Conservation (phyloP, 306 rosid genomes). For the Quercus rubra region DNA sequence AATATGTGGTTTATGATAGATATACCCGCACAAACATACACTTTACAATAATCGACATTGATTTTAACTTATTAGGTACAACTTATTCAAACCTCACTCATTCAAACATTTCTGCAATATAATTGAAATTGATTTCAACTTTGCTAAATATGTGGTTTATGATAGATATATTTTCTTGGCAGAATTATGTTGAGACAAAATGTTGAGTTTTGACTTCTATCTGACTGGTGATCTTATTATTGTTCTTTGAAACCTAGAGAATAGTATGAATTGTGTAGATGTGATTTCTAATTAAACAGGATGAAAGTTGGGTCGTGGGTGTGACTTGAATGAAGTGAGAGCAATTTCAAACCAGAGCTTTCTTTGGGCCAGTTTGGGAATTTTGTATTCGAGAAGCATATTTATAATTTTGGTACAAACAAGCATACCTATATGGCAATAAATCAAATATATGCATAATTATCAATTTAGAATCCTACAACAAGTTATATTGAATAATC, state of each 20-base stretch:
- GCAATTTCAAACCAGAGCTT: background rate
- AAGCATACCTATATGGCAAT: background rate
- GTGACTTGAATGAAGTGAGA: background rate
- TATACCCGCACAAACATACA: background rate
- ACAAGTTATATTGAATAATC: slow-evolving; percentile 9
- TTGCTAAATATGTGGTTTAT: background rate
- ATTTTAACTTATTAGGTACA: background rate
- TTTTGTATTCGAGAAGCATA: background rate
- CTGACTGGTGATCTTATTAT: background rate
- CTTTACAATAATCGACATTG: slow-evolving; percentile 7
- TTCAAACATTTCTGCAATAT: background rate
- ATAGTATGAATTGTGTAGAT: background rate
- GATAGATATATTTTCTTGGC: background rate
- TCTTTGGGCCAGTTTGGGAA: background rate
- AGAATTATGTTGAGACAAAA: background rate
- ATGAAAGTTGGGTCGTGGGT: background rate
- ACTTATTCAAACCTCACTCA: no score
- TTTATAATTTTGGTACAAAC: background rate
- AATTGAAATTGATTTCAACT: background rate
- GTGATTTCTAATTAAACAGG: background rate
- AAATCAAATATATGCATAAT: background rate
- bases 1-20: background rate
- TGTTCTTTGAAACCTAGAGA: background rate
- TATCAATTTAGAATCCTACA: background rate
- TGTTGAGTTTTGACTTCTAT: background rate